phyloP scores from a whole-genome alignment of 139 green algal genomes.

The Micractinium sp. region DNA sequence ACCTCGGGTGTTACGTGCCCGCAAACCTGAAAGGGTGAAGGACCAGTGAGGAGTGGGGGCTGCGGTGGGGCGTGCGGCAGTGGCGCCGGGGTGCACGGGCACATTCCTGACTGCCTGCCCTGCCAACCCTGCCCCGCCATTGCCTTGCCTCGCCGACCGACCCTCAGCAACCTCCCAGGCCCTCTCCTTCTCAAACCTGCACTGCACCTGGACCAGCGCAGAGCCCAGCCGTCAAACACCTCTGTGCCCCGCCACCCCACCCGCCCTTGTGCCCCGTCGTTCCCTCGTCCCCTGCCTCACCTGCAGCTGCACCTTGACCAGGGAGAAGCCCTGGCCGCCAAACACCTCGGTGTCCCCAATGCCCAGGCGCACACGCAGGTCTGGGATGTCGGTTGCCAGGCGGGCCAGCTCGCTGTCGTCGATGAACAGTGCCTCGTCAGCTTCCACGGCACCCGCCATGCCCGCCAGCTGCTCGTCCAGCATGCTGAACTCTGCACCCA shows the following conservation, averaged over 20 bases:
- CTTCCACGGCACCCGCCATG: conserved; percentile 64
- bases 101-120: too few relatives aligned
- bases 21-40: too few relatives aligned
- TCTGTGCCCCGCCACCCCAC: background rate
- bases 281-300: conserved; percentile 6
- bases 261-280: too few relatives aligned
- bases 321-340: conserved; percentile 47
- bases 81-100: too few relatives aligned
- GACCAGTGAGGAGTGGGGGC: too few relatives aligned
- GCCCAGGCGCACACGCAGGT: conserved; percentile 83
- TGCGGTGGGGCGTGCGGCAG: too few relatives aligned
- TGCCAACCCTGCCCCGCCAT: too few relatives aligned
- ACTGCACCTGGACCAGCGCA: too few relatives aligned
- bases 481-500: conserved; percentile 79
- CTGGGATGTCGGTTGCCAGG: conserved; percentile 88
- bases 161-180: too few relatives aligned
- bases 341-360: conserved; percentile 77
- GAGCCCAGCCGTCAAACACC: background rate
- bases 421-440: conserved; percentile 48
- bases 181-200: too few relatives aligned
- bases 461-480: conserved; percentile 79
- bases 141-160: too few relatives aligned
- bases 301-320: conserved; percentile 70
- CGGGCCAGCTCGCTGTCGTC: conserved; percentile 67
- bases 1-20: too few relatives aligned